These are phyloP conservation scores for Ophiostoma triangulosporum DNA, from an alignment of 2,329 filamentous ascomycete genomes.

Conservation along the genomic window DNA sequence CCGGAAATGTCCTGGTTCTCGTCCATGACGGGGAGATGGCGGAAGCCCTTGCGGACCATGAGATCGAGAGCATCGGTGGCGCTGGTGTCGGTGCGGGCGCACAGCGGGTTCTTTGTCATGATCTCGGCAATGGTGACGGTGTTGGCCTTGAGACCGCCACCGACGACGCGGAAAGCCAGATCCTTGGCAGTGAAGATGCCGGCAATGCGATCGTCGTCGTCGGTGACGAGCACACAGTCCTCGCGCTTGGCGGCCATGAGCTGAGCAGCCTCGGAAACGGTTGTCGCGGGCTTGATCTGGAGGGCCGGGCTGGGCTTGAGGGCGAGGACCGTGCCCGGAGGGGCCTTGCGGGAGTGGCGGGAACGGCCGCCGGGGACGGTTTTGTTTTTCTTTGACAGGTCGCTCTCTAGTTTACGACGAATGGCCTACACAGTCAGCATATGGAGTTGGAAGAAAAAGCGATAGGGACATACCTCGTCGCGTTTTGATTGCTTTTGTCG, in stretches of 20 bases:
- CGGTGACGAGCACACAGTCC: constrained; percentile 93
- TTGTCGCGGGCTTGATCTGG: constrained; percentile 91
- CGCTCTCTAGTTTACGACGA: constrained; percentile 88
- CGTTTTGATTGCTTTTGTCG: constrained; percentile 93
- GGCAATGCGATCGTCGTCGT: constrained; percentile 93
- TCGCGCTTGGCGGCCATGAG: constrained; percentile 98
- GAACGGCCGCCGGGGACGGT: constrained; percentile 62
- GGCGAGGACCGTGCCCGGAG: constrained; percentile 88
- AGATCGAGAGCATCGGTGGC: constrained; percentile 93
- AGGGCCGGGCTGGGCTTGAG: constrained; percentile 90
- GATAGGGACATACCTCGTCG: constrained; percentile 67
- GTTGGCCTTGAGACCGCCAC: constrained; percentile 74
- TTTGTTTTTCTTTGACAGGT: constrained; percentile 95
- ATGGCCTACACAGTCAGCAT: constrained; percentile 57
- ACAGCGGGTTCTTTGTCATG: constrained; percentile 99
- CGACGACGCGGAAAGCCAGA: constrained; percentile 91
- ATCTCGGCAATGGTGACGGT: constrained; percentile 93
- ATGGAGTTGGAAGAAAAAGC: not conserved
- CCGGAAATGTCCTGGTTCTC: constrained; percentile 99
- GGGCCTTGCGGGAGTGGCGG: constrained; percentile 80
- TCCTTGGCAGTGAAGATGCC: constrained; percentile 99
- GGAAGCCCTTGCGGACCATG: constrained; percentile 97
- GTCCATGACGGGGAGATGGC: constrained; percentile 97
- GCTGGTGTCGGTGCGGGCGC: constrained; percentile 92
- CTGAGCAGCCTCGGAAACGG: constrained; percentile 90